Evolutionary conservation across 2,329 filamentous ascomycete genomes (phyloP).

Genomic region (Corinectria fuckeliana): DNA sequence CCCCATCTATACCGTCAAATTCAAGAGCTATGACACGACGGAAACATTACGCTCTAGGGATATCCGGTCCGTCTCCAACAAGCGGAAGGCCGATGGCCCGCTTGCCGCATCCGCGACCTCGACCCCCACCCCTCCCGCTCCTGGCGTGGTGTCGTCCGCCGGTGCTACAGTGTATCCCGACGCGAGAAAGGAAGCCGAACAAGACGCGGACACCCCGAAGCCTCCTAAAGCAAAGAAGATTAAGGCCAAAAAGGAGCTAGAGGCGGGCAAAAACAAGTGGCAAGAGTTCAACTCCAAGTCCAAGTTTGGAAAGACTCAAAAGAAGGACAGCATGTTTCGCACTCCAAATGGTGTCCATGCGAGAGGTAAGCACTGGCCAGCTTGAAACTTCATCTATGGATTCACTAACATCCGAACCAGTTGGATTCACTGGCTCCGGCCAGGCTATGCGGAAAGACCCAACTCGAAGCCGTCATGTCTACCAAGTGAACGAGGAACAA

Average conservation of each 20-base stretch:
- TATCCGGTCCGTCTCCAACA: slow-evolving; percentile 79
- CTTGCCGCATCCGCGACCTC: slow-evolving; percentile 56
- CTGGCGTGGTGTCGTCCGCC: slow-evolving; percentile 58
- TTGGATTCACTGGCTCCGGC: slow-evolving; percentile 95
- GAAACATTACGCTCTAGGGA: slow-evolving; percentile 85
- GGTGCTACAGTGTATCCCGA: slow-evolving; percentile 66
- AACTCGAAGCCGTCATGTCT: slow-evolving; percentile 81
- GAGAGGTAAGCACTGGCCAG: slow-evolving; percentile 67
- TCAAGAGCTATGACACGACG: slow-evolving; percentile 87
- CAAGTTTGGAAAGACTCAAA: slow-evolving; percentile 69
- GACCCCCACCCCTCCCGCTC: slow-evolving; percentile 46
- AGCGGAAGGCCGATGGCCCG: slow-evolving; percentile 85
- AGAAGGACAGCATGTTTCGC: slow-evolving; percentile 97
- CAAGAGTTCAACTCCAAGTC: slow-evolving; percentile 86
- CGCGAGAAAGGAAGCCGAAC: slow-evolving; percentile 65
- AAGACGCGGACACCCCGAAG: slow-evolving; percentile 71
- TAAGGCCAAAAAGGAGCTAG: slow-evolving; percentile 88
- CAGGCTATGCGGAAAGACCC: slow-evolving; percentile 95
- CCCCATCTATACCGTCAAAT: slow-evolving; percentile 93
- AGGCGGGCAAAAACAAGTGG: slow-evolving; percentile 92
- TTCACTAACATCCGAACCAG: slow-evolving; percentile 54
- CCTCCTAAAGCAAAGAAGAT: slow-evolving; percentile 85
- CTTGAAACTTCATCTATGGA: not conserved
- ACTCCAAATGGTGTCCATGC: slow-evolving; percentile 87
- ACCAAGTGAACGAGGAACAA: slow-evolving; percentile 77